Evolutionary conservation across 805 yeast species (phyloP).

Genomic region (Wickerhamiella vanderwaltii): DNA sequence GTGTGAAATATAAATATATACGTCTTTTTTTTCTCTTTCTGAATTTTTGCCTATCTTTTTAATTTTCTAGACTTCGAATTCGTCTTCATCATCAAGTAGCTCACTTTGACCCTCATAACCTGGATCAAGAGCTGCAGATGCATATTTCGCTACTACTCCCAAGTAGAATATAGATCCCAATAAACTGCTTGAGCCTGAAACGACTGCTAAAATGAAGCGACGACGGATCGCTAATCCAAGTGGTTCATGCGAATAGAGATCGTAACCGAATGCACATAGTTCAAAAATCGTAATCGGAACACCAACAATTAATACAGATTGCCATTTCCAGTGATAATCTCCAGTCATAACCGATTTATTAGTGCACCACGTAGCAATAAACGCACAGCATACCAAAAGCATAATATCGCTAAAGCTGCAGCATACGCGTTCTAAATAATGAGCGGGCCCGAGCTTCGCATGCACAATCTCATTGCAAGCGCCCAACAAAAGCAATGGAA

Average conservation of each 20-base stretch:
- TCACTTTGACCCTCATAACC: constrained; percentile 22
- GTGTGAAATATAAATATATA: too few relatives aligned
- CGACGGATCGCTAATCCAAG: not conserved
- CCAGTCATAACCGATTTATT: constrained; percentile 16
- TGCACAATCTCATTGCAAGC: constrained; percentile 6
- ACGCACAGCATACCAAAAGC: constrained; percentile 19
- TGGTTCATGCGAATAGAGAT: not conserved
- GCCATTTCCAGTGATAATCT: constrained; percentile 22
- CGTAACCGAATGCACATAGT: constrained; percentile 4
- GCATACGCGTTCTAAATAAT: constrained; percentile 12
- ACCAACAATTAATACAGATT: constrained; percentile 13
- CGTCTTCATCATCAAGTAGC: constrained; percentile 22
- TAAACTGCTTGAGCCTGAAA: constrained; percentile 16
- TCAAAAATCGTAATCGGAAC: constrained; percentile 11
- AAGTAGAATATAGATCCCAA: constrained; percentile 20
- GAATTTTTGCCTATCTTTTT: too few relatives aligned
- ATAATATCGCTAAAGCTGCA: constrained; percentile 15
- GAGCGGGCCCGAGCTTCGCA: constrained; percentile 1
- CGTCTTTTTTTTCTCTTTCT: too few relatives aligned
- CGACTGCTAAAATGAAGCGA: not conserved
- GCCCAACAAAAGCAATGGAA: constrained; percentile 1
- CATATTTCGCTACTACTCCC: constrained; percentile 20
- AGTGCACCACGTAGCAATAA: constrained; percentile 15
- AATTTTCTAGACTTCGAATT: constrained; percentile 9
- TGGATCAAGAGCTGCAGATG: constrained; percentile 20